Conservation (phyloP, 2,329 filamentous ascomycete genomes). For the Alternaria novae-zelandiae region DNA sequence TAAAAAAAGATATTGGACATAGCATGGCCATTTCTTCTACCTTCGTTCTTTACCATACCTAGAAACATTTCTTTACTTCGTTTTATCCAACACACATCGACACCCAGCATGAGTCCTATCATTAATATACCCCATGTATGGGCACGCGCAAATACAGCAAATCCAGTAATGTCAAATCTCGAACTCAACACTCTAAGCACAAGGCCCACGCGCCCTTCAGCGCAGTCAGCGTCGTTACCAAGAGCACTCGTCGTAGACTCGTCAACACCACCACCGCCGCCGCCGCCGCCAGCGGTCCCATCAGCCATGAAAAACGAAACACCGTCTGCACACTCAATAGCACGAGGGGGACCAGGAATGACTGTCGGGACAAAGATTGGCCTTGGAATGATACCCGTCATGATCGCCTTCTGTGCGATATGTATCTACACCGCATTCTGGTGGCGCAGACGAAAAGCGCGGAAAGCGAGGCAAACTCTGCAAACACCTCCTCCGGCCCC, state of each 20-base stretch:
- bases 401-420: constrained; percentile 17
- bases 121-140: neutral
- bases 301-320: neutral
- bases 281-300: neutral
- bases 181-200: neutral
- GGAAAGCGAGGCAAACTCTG: constrained; percentile 2
- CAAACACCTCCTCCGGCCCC: constrained; percentile 11
- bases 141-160: neutral
- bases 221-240: neutral
- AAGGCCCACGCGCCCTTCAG: neutral
- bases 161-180: neutral
- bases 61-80: neutral
- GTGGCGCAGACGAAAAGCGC: constrained; percentile 18
- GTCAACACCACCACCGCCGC: neutral
- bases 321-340: neutral
- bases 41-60: neutral
- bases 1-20: neutral
- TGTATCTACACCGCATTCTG: constrained; percentile 28
- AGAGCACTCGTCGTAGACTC: neutral
- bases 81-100: neutral
- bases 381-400: constrained; percentile 34
- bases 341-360: constrained; percentile 1
- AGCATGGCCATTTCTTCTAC: neutral
- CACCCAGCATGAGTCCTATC: constrained; percentile 4
- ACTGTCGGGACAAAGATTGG: constrained; percentile 25